These are phyloP conservation scores for Plasmodium adleri DNA, from an alignment of 169 alveolate genomes.

Conservation along the genomic window DNA sequence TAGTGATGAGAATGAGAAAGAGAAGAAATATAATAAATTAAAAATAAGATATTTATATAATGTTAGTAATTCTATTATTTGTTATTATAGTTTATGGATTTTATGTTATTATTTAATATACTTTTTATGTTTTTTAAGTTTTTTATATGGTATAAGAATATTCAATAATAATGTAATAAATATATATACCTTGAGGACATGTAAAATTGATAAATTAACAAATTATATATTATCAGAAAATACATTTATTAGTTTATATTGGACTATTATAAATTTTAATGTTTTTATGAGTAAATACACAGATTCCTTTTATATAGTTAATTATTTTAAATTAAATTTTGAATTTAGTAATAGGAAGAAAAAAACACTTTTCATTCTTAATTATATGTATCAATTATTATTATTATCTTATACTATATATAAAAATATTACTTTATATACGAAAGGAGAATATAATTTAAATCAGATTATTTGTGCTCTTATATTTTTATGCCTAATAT, in stretches of 20 bases:
- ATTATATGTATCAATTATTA: conserved; percentile 53
- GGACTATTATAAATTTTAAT: conserved; percentile 65
- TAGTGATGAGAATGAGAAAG: conserved; percentile 68
- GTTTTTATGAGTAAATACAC: conserved; percentile 74
- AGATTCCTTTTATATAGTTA: conserved; percentile 49
- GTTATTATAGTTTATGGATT: conserved; percentile 73
- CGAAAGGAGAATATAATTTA: conserved; percentile 43
- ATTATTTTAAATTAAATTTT: conserved; percentile 43
- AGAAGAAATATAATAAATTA: conserved; percentile 45
- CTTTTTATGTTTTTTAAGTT: conserved; percentile 67
- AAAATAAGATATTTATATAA: conserved; percentile 50
- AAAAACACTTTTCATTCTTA: conserved; percentile 29
- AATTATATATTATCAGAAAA: conserved; percentile 73
- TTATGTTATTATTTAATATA: conserved; percentile 61
- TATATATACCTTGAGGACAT: conserved; percentile 71
- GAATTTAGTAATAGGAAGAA: conserved; percentile 40
- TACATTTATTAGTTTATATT: conserved; percentile 62
- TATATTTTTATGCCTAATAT: conserved; percentile 60
- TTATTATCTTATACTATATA: conserved; percentile 42
- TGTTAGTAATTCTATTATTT: conserved; percentile 48
- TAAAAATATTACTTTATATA: conserved; percentile 41
- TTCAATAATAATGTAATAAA: conserved; percentile 69
- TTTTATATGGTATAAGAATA: conserved; percentile 72
- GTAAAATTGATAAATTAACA: conserved; percentile 43
- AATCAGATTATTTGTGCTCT: conserved; percentile 68